Conservation (phyloP, 805 yeast genomes). For the Starmerella roubikii region DNA sequence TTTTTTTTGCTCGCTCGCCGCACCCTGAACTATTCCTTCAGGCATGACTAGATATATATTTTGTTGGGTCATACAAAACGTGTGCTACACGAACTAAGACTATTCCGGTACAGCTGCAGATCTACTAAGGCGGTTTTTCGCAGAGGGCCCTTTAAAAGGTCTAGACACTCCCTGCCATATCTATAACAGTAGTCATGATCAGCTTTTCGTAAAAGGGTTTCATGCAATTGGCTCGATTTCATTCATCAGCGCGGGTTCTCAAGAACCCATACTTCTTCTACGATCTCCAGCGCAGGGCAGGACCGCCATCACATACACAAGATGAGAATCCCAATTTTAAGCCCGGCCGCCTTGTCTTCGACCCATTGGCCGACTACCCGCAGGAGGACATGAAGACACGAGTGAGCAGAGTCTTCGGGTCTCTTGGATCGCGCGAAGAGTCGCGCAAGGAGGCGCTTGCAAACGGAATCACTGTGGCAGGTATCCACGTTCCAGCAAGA, state of each 20-base stretch:
- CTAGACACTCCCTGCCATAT: too few species aligned
- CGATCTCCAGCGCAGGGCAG: constrained; percentile 11
- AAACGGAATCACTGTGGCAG: constrained; percentile 34
- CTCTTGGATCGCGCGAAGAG: constrained; percentile 25
- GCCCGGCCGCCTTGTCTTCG: constrained; percentile 12
- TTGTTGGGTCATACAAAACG: too few species aligned
- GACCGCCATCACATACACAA: not conserved
- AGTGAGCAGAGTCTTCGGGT: constrained; percentile 25
- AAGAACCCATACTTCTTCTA: constrained; percentile 18
- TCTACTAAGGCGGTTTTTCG: too few species aligned
- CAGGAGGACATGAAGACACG: constrained; percentile 19
- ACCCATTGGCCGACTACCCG: constrained; percentile 13
- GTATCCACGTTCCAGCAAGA: constrained; percentile 64
- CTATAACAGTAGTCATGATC: not conserved
- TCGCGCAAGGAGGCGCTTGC: constrained; percentile 25
- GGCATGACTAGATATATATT: too few species aligned
- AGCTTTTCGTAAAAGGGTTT: not conserved
- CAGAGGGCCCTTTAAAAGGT: too few species aligned
- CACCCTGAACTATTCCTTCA: too few species aligned
- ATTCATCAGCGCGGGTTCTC: constrained; percentile 1
- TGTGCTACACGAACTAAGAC: too few species aligned
- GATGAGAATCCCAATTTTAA: not conserved
- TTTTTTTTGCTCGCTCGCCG: too few species aligned
- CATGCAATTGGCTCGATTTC: not conserved
- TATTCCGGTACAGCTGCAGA: too few species aligned